Base-by-base conservation (phyloP, 139 green algal genomes). In the Astrephomene gubernaculifera region DNA sequence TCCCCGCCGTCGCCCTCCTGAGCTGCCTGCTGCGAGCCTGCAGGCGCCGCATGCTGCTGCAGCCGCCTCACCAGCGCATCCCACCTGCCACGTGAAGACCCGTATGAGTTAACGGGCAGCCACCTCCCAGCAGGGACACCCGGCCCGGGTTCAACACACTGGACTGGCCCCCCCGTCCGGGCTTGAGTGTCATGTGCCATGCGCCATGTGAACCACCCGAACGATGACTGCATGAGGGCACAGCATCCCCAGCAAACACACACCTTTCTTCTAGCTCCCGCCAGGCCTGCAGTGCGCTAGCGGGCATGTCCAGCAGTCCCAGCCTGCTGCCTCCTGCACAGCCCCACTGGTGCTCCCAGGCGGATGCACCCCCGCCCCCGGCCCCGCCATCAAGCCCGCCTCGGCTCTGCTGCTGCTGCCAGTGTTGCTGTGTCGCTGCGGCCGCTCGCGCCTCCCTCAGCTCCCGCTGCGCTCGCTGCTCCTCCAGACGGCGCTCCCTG, bases 401-500 rank as follows among this genome's bases (percentile, higher is more conserved):
- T 41, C 63, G 5, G n/a, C n/a, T 1, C 44, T 79, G 44, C 31
- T 27, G 22, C 44, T 44, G 22, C 44, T 44, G 65, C 65, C 35
- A 8, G n/a, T 43, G 33, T 35, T 72, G 33, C 29, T 41, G 43
- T 17, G 25, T 43, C 44, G n/a, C 45, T 8, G 45, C 45, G 10
- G 71, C 45, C 2, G 49, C 49, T 4, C 31, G 49, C 9, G 71
- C 52, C 14, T 45, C 71, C 4, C 35, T 45, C 71, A 80, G 52
- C n/a, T 65, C 45, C 9, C 9, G 17, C 31, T 49, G 22, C 49
- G n/a, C 5, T n/a, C 33, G 49, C 49, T 22, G 71, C 53, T 80
- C 45, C 29, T 31, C 71, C 45, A 33, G 45, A 45, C 71, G 45
- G 31, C 71, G 71, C 29, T 44, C 71, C 71, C 71, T 80, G 31